Percentiles rank a stretch among this genome's conserved stretches.
Evolutionary conservation across 352 stramenopile genomes (phyloP).

Genomic region (Phytophthora syringae): DNA sequence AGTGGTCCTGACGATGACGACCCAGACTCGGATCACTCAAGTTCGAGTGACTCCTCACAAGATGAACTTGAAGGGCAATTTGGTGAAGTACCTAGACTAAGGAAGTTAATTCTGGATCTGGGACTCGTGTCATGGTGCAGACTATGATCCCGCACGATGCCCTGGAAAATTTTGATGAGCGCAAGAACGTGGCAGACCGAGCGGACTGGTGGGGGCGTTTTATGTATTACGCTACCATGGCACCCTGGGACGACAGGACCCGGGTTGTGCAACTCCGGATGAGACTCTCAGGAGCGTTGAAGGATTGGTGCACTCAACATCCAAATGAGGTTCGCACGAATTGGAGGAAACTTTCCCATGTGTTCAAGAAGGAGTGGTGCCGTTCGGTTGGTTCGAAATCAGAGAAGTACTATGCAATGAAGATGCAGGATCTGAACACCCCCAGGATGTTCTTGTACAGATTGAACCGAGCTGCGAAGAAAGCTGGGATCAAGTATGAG

Average conservation of each 20-base stretch:
- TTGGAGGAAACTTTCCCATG: background rate
- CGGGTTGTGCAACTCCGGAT: background rate
- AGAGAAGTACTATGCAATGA: no score
- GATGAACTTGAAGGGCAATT: no score
- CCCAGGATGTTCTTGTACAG: background rate
- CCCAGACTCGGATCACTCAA: no score
- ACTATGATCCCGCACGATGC: no score
- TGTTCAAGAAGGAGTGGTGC: no score
- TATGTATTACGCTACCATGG: conserved; percentile 3
- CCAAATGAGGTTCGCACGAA: background rate
- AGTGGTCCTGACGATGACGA: no score
- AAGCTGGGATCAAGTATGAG: background rate
- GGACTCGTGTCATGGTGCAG: no score
- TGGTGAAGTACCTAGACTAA: no score
- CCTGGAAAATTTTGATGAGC: background rate
- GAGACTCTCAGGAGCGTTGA: background rate
- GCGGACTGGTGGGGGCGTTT: conserved; percentile 3
- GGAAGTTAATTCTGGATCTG: no score
- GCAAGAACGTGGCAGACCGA: background rate
- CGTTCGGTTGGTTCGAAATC: no score
- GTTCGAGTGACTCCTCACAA: no score
- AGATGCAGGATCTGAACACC: no score
- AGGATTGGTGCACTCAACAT: background rate
- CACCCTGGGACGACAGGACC: background rate
- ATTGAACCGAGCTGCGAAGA: background rate